Conservation (phyloP, 176 grass and related monocot genomes). For the Musa itinerans region DNA sequence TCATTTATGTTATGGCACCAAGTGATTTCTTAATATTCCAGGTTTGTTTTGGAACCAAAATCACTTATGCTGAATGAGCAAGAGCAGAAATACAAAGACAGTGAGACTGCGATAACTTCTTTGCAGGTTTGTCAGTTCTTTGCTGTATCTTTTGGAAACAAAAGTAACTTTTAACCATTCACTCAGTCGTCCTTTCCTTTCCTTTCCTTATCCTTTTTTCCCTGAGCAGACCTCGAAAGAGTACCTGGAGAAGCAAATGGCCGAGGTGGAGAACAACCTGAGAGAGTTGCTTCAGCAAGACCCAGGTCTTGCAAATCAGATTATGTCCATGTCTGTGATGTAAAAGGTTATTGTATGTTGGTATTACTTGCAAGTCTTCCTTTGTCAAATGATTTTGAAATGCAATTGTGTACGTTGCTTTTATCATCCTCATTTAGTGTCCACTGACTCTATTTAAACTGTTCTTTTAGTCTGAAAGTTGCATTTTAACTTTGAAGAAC, state of each 20-base stretch:
- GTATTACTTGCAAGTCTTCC: background rate
- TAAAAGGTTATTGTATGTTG: conserved; percentile 20
- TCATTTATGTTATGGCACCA: conserved; percentile 8
- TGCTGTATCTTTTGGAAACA: background rate
- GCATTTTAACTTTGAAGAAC: background rate
- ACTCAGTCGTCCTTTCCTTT: too few relatives aligned
- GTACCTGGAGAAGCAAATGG: conserved; percentile 83
- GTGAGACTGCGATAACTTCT: conserved; percentile 54
- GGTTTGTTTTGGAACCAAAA: conserved; percentile 97
- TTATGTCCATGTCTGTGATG: conserved; percentile 74
- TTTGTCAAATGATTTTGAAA: background rate
- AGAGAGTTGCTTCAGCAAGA: conserved; percentile 82
- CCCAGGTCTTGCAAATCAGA: conserved; percentile 68
- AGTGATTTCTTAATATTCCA: conserved; percentile 16
- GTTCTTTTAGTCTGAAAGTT: background rate
- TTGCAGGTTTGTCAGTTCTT: conserved; percentile 46
- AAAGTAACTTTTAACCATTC: background rate
- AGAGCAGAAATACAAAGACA: conserved; percentile 73
- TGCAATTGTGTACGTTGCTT: background rate
- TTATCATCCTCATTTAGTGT: background rate
- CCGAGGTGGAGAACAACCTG: conserved; percentile 78
- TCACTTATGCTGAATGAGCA: conserved; percentile 60
- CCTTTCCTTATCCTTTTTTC: background rate
- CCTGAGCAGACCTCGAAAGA: conserved; percentile 61
- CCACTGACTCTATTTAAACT: background rate